Base-by-base conservation (phyloP, 2,329 filamentous ascomycete genomes). In the Parasarocladium wereldwijsianum region DNA sequence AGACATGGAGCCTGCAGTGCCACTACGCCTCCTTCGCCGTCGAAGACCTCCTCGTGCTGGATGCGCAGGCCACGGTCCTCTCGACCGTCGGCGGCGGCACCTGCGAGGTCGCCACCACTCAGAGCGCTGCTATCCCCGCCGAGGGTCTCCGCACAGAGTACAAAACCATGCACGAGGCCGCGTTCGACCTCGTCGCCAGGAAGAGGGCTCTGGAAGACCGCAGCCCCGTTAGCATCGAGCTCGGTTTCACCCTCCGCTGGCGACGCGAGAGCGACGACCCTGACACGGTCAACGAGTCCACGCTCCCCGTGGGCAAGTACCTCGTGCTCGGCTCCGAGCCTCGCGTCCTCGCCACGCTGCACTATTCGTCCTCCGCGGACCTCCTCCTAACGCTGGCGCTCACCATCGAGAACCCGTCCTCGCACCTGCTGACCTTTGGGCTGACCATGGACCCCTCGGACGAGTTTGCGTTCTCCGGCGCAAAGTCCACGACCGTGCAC, bases 401-500 rank as follows among this genome's bases (percentile, higher is more conserved):
- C 47, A 83, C 74, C 4, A 73, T 98, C 33, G 90, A 98, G 55
- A 98, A 98, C 49, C 81, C 86, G 0, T 94, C 87, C 1, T 79
- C 76, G 49, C 90, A 98, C 51, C 92, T 93, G 54, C 68, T 98
- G 29, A 93, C 86, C 0, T 98, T 98, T 54, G 85, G 82, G 17
- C 54, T 96, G 28, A 74, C 66, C 16, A 93, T 98, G 85, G 87
- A 98, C 42, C 80, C 85, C 3, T 87, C 74, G 47, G 84, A 93
- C 39, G 71, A 84, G 31, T 96, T 96, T 53, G 87, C 85, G 0
- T 96, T 98, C 52, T 85, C 82, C 6, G 90, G 90, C 0, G 64
- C 82, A 2, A 96, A 96, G 57, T 66, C 79, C 39, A 76, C 73
- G 9, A 78, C 77, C 2, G 43, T 94, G 31, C 83, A 90, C 45